Evolutionary conservation across 768 basidiomycete species (phyloP).

Genomic region (Mycena indigotica): DNA sequence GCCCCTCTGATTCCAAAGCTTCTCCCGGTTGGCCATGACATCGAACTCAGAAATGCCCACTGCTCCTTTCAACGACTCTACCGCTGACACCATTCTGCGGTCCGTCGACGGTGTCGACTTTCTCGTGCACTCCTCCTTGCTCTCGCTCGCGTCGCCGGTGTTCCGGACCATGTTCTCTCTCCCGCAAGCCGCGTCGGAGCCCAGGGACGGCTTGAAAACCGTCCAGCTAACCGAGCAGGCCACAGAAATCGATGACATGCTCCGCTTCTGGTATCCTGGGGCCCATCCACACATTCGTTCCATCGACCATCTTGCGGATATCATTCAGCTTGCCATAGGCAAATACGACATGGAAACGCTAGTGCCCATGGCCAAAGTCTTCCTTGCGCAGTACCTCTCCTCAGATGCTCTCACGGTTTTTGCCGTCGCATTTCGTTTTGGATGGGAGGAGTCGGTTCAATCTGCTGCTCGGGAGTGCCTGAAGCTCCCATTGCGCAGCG

Average conservation of each 20-base stretch:
- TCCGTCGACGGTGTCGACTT: not conserved
- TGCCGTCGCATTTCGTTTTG: not conserved
- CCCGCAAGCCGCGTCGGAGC: not conserved
- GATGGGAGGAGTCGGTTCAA: not conserved
- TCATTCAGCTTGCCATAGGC: not conserved
- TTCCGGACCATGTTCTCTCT: not conserved
- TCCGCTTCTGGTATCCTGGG: not conserved
- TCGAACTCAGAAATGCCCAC: no score
- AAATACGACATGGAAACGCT: not conserved
- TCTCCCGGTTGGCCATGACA: no score
- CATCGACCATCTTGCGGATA: not conserved
- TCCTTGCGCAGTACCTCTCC: not conserved
- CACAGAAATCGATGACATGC: not conserved
- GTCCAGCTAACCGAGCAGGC: not conserved
- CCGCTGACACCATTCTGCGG: not conserved
- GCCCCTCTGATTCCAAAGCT: no score
- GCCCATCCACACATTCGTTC: not conserved
- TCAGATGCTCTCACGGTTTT: not conserved
- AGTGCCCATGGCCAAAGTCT: not conserved
- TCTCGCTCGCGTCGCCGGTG: not conserved
- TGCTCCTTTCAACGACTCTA: not conserved
- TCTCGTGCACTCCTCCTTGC: not conserved
- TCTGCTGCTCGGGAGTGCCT: not conserved
- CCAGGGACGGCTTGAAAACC: not conserved
- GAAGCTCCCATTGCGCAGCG: not conserved